Percentiles rank a stretch among this genome's conserved stretches.
phyloP scores from a whole-genome alignment of 805 yeast species.

The Hyphopichia homilentoma region DNA sequence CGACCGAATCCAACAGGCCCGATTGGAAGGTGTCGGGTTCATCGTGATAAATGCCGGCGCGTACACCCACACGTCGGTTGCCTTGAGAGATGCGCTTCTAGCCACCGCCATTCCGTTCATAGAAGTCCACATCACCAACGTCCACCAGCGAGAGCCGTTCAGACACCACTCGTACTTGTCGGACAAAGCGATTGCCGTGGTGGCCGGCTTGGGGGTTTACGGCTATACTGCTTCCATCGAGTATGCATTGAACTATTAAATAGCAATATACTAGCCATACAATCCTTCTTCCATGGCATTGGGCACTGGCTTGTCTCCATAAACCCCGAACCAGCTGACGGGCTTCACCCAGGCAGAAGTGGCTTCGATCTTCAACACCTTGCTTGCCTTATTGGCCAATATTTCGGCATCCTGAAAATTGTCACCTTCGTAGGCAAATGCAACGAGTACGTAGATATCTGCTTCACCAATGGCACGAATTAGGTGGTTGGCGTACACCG shows the following conservation, averaged over 20 bases:
- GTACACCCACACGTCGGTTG: conserved; percentile 50
- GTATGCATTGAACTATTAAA: conserved; percentile 34
- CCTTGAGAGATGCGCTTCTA: conserved; percentile 46
- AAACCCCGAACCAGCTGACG: conserved; percentile 78
- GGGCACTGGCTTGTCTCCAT: conserved; percentile 70
- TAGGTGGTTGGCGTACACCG: conserved; percentile 8
- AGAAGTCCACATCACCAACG: conserved; percentile 49
- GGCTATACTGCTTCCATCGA: conserved; percentile 41
- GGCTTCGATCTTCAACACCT: conserved; percentile 16
- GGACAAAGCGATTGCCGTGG: conserved; percentile 47
- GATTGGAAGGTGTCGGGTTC: conserved; percentile 38
- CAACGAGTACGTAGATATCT: conserved; percentile 42
- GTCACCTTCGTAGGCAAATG: conserved; percentile 86
- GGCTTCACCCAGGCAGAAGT: conserved; percentile 49
- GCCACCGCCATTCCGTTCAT: conserved; percentile 48
- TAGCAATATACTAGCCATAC: conserved; percentile 41
- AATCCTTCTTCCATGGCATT: conserved; percentile 73
- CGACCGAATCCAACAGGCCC: conserved; percentile 47
- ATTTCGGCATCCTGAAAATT: conserved; percentile 67
- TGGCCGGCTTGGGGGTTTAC: conserved; percentile 39
- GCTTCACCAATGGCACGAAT: conserved; percentile 4
- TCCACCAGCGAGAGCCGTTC: conserved; percentile 49
- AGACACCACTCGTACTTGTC: conserved; percentile 47
- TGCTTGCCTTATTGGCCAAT: conserved; percentile 39
- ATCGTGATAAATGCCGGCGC: conserved; percentile 52